Evolutionary conservation across 495 filamentous ascomycete genomes (phyloP), one percentile per base, ranked within the genome.

Genomic region (Usnea hakonensis): DNA sequence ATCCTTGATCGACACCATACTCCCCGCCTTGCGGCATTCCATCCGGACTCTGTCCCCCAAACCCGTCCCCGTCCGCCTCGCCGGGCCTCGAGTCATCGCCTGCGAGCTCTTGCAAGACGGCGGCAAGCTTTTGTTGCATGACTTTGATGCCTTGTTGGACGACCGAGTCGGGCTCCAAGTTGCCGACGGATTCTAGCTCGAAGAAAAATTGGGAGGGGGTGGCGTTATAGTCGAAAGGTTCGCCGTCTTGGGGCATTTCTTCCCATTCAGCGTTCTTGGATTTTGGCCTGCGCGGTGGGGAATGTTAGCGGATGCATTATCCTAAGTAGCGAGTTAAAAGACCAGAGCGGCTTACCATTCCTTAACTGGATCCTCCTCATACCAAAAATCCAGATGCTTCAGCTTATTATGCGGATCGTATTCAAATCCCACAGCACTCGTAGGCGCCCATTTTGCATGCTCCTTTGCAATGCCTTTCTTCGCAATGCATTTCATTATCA

Each of bases 401-500:
- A 98, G 75, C 73, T 92, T 95, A 74, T 98, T 98, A 71, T 92
- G 87, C 62, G 94, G 94, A 70, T 98, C 94, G 74, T 98, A 98
- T 75, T 98, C 94, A 68, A 97, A 98, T 30, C 91, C 94, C 56
- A 98, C 86, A 7, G 94, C 95, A 61, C 91, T 80, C 44, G 87
- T 89, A 3, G 95, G 91, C 55, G 89, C 86, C 94, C 94, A 98
- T 73, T 98, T 98, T 0, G 95, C 88, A 77, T 98, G 94, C 72
- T 98, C 94, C 79, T 97, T 98, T 4, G 93, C 91, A 62, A 97
- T 97, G 0, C 94, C 94, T 79, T 97, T 97, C 81, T 96, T 97
- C 57, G 91, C 95, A 65, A 97, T 85, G 69, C 93, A 97, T 48
- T 85, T 87, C 72, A 97, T 81, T 72, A 88, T 86, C 58, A 98